Percentiles rank a stretch among this genome's conserved stretches.
Conservation (phyloP, 2,329 filamentous ascomycete genomes). For the Pseudogymnoascus sp. region DNA sequence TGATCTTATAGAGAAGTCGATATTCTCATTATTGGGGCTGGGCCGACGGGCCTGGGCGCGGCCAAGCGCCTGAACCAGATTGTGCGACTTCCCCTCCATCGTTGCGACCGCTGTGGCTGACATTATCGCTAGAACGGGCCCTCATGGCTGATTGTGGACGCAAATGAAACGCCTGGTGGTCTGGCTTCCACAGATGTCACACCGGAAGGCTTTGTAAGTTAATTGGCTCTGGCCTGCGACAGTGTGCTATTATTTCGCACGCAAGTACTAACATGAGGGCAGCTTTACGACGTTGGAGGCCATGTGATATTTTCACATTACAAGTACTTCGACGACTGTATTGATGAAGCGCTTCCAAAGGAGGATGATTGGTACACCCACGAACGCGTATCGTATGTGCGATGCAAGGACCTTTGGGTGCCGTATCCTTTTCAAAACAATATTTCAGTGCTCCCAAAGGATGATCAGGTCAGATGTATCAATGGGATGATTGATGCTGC, state of each 20-base stretch:
- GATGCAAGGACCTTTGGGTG: conserved; percentile 93
- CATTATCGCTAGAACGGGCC: conserved; percentile 59
- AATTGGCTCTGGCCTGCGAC: conserved; percentile 9
- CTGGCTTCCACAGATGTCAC: conserved; percentile 93
- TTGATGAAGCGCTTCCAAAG: conserved; percentile 91
- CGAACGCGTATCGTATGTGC: conserved; percentile 97
- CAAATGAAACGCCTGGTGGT: conserved; percentile 85
- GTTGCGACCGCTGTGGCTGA: conserved; percentile 16
- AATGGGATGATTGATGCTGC: conserved; percentile 95
- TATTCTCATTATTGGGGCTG: conserved; percentile 95
- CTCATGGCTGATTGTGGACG: conserved; percentile 94
- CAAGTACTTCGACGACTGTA: conserved; percentile 99
- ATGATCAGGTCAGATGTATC: conserved; percentile 90
- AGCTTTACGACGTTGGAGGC: conserved; percentile 97
- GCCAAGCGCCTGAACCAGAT: conserved; percentile 97
- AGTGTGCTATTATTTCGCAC: conserved; percentile 9
- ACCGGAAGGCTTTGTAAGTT: conserved; percentile 90
- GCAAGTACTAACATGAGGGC: conserved; percentile 24
- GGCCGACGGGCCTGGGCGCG: conserved; percentile 93
- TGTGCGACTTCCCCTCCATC: conserved; percentile 39
- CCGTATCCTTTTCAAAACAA: conserved; percentile 99
- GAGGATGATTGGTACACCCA: conserved; percentile 95
- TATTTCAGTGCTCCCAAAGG: conserved; percentile 95
- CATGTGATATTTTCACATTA: conserved; percentile 99
- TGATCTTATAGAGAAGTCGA: conserved; percentile 61